phyloP scores from a whole-genome alignment of 1,284 basidiomycete genomes.

The Boletus sp. region DNA sequence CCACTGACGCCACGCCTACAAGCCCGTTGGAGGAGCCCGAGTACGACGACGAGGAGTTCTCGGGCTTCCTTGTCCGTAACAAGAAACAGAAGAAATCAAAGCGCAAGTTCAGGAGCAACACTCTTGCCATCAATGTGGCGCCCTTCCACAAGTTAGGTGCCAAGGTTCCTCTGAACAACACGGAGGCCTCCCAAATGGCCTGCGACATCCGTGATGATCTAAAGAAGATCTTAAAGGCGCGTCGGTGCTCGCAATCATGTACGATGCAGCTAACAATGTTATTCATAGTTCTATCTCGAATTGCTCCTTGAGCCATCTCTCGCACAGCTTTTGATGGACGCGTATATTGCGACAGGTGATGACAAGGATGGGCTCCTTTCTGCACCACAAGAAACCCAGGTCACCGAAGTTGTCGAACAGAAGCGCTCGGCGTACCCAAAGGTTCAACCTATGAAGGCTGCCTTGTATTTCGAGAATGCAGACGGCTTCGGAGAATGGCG shows the following conservation, averaged over 20 bases:
- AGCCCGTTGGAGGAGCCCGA: conserved; percentile 5
- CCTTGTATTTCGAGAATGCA: conserved; percentile 54
- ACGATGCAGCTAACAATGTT: neutral
- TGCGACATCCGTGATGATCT: conserved; percentile 28
- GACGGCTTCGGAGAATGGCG: conserved; percentile 58
- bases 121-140: conserved; percentile 26
- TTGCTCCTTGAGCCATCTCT: conserved; percentile 26
- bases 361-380: neutral
- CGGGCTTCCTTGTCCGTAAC: conserved; percentile 5
- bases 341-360: conserved; percentile 14
- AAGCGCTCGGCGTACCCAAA: conserved; percentile 43
- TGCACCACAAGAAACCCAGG: neutral
- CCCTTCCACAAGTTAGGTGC: conserved; percentile 34
- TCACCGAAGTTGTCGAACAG: conserved; percentile 4
- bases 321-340: conserved; percentile 14
- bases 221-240: conserved; percentile 37
- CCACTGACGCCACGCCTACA: neutral
- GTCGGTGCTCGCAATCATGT: neutral
- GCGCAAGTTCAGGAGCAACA: conserved; percentile 15
- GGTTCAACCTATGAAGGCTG: conserved; percentile 53
- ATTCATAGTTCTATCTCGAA: conserved; percentile 33
- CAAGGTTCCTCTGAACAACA: conserved; percentile 31
- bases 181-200: conserved; percentile 29
- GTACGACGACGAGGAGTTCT: conserved; percentile 10
- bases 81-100: conserved; percentile 28